Percentiles rank a stretch among this genome's conserved stretches.
phyloP scores from a whole-genome alignment of 371 early-diverging fungal species.

The Apophysomyces elegans region DNA sequence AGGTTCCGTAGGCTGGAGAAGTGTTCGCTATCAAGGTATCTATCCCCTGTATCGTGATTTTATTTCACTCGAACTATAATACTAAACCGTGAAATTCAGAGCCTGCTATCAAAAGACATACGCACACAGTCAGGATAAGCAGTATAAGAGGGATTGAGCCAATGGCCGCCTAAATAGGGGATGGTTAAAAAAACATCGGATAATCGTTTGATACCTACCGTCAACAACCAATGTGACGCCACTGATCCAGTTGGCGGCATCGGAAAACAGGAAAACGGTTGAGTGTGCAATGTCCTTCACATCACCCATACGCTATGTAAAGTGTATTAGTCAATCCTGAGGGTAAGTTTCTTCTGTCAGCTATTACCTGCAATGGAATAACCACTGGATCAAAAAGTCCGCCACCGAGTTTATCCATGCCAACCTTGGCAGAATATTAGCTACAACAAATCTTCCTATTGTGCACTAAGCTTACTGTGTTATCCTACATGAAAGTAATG shows the following conservation, averaged over 20 bases:
- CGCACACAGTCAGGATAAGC: slow-evolving; percentile 36
- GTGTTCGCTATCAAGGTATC: not conserved
- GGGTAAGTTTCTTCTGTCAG: not conserved
- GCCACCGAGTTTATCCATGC: slow-evolving; percentile 41
- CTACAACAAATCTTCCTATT: slow-evolving; percentile 4
- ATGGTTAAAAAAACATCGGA: not conserved
- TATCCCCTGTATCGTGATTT: not conserved
- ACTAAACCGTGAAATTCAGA: not conserved
- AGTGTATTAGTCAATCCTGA: slow-evolving; percentile 8
- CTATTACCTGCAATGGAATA: slow-evolving; percentile 41
- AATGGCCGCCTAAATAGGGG: slow-evolving; percentile 44
- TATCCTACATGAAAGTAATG: not conserved
- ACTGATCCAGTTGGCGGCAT: slow-evolving; percentile 64
- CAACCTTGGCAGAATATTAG: slow-evolving; percentile 23
- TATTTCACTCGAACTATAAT: not conserved
- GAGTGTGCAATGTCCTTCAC: slow-evolving; percentile 75
- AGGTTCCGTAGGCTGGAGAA: no score
- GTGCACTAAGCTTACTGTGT: not conserved
- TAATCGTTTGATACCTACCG: slow-evolving; percentile 42
- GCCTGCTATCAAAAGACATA: slow-evolving; percentile 9
- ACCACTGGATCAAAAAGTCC: slow-evolving; percentile 21
- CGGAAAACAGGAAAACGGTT: slow-evolving; percentile 72
- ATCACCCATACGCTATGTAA: slow-evolving; percentile 51
- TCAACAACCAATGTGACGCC: slow-evolving; percentile 73
- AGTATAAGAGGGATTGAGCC: slow-evolving; percentile 40